These are phyloP conservation scores for Rhodamnia argentea DNA, from an alignment of 345 rosid species.

Conservation along the genomic window DNA sequence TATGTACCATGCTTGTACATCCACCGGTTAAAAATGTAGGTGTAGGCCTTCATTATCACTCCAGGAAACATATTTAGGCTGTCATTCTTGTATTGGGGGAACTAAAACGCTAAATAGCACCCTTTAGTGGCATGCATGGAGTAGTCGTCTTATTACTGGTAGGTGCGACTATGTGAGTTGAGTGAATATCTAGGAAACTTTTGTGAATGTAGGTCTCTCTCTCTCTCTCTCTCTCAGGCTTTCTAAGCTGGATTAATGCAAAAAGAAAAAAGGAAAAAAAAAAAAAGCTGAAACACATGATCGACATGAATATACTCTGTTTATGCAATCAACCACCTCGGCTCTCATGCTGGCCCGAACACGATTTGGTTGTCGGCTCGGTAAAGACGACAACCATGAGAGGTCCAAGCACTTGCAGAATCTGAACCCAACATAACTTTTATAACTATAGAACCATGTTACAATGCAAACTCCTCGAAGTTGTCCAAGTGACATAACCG, in stretches of 20 bases:
- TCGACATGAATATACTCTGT: background rate
- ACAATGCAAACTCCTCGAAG: background rate
- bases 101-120: too few species aligned
- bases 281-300: background rate
- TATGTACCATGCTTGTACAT: background rate
- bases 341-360: background rate
- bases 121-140: too few species aligned
- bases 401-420: background rate
- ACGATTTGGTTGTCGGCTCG: background rate
- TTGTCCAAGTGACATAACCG: background rate
- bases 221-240: background rate
- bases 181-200: background rate
- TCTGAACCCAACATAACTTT: background rate
- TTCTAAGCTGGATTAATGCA: background rate
- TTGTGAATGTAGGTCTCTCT: background rate
- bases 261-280: background rate
- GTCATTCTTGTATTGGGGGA: too few species aligned
- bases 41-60: background rate
- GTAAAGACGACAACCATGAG: background rate
- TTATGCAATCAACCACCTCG: background rate
- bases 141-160: too few species aligned
- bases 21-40: background rate
- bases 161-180: too few species aligned
- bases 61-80: background rate
- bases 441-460: background rate